These are phyloP conservation scores for Wallacemonas sp. DNA, from an alignment of 208 protist species.

Conservation along the genomic window DNA sequence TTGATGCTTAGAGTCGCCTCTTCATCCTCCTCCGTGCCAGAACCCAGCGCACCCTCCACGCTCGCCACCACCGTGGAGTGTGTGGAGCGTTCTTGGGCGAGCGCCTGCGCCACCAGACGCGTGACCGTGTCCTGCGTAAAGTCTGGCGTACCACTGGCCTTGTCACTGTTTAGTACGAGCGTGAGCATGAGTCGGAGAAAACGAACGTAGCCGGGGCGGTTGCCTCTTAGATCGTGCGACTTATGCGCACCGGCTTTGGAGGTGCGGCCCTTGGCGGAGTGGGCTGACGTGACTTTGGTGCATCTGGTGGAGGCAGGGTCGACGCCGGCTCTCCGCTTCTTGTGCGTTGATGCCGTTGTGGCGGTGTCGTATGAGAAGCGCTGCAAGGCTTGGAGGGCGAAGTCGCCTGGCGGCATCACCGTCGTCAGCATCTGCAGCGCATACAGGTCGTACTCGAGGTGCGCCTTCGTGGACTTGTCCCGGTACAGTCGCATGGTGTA, in stretches of 20 bases:
- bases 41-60: neutral
- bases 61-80: conserved; percentile 1
- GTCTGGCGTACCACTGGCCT: conserved; percentile 25
- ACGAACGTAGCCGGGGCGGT: conserved; percentile 18
- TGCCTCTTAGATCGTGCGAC: neutral
- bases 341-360: neutral
- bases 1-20: conserved; percentile 5
- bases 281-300: neutral
- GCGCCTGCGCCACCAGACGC: conserved; percentile 29
- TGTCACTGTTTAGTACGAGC: conserved; percentile 38
- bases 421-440: conserved; percentile 68
- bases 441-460: conserved; percentile 49
- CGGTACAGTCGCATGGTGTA: conserved; percentile 1
- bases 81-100: conserved; percentile 18
- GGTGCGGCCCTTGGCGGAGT: neutral
- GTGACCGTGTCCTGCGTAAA: conserved; percentile 19
- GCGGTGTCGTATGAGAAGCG: conserved; percentile 53
- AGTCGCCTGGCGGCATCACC: conserved; percentile 46
- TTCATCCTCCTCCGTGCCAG: conserved; percentile 15
- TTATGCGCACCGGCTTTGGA: neutral
- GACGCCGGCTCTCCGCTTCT: no score
- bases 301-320: no score
- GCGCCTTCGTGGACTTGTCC: neutral
- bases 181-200: conserved; percentile 73
- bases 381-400: conserved; percentile 57